Evolutionary conservation across 2,329 filamentous ascomycete species (phyloP), one percentile per base, ranked within the genome.

Genomic region (Torrubiella hemipterigena): DNA sequence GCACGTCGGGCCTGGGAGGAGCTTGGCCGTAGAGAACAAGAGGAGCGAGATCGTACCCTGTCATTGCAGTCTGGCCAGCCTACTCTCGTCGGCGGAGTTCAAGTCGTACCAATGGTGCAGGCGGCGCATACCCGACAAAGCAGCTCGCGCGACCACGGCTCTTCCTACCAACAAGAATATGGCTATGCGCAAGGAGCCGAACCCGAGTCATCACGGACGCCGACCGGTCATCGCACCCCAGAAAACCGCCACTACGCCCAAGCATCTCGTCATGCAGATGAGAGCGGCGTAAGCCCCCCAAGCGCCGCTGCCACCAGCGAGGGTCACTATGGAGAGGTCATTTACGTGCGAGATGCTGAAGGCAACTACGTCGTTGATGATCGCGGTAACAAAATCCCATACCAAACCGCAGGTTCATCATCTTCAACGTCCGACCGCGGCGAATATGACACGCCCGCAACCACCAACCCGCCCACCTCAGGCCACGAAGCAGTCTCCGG

Each of bases 1-100:
- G 89, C 91, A 7, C 77, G 89, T 21, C 75, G 91, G 35, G 91
- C 91, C 2, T 98, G 91, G 91, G 91, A 98, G 59, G 91, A 96
- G 55, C 73, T 98, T 2, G 91, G 91, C 16, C 73, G 89, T 31
- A 76, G 86, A 31, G 91, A 96, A 55, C 85, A 95, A 49, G 84
- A 93, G 55, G 89, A 95, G 55, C 76, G 89, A 6, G 87, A 95
- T 40, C 73, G 84, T 27, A 91, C 83, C 2, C 68, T 75, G 17
- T 86, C 84, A n/a, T 63, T 98, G 16, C 78, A 91, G 46, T 81
- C 82, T 39, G 91, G 91, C 6, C 77, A 86, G 37, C 83, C 89
- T 11, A 95, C 86, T 2, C 67, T 93, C 29, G 82, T 98, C 7
- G 86, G 87, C 29, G 89, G 89, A 25, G 85, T 96, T 10, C 87